Evolutionary conservation across 805 yeast species (phyloP).

Genomic region (Ogataea glucozyma): DNA sequence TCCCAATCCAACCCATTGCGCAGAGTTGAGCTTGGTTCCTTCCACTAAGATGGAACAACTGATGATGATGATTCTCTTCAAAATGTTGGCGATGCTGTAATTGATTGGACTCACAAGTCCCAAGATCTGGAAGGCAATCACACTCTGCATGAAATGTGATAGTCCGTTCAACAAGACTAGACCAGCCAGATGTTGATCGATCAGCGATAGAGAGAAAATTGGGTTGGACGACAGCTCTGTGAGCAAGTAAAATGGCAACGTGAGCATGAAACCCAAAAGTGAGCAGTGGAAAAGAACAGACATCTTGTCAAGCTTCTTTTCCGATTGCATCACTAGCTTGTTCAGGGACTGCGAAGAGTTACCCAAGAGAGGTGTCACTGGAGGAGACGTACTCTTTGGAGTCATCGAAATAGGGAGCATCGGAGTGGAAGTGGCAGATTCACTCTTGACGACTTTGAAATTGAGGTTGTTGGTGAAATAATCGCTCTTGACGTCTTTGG

Average conservation of each 20-base stretch:
- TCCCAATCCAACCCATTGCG: constrained; percentile 53
- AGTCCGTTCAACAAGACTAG: constrained; percentile 62
- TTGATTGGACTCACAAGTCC: constrained; percentile 74
- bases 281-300: constrained; percentile 75
- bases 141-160: constrained; percentile 70
- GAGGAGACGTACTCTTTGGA: constrained; percentile 27
- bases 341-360: constrained; percentile 27
- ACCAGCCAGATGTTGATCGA: constrained; percentile 29
- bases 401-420: constrained; percentile 36
- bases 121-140: constrained; percentile 73
- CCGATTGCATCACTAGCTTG: constrained; percentile 26
- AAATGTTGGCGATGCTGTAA: constrained; percentile 75
- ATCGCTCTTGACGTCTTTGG: constrained; percentile 27
- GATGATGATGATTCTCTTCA: constrained; percentile 73
- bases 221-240: constrained; percentile 47
- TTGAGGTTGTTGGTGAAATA: constrained; percentile 31
- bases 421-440: constrained; percentile 38
- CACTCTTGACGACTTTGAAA: constrained; percentile 31
- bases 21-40: constrained; percentile 40
- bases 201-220: constrained; percentile 34
- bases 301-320: constrained; percentile 61
- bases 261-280: constrained; percentile 61
- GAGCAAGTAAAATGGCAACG: constrained; percentile 65
- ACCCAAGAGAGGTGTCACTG: constrained; percentile 28
- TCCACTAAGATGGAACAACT: constrained; percentile 67